Evolutionary conservation across 73 alveolate genomes (phyloP), one percentile per base, ranked within the genome.

Genomic region (Urostyla sp.): DNA sequence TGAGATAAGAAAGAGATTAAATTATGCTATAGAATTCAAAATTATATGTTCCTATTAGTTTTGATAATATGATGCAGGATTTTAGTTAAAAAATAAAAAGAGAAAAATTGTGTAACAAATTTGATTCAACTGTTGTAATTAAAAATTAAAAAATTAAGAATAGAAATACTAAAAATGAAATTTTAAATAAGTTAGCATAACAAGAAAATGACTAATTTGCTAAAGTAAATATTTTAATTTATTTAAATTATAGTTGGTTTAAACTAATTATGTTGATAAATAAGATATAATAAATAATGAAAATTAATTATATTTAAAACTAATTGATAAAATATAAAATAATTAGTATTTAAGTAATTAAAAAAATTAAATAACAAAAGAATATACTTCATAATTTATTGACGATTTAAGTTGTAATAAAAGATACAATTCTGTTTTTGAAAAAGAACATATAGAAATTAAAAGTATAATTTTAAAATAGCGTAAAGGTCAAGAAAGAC

Each of bases 21-120:
- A 26, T 66, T 5, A 66, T 40, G 48, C 4, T 6, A 28, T 21
- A 11, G n/a, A 31, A 50, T 44, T 20, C 20, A 2, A 66, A 27
- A 44, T 18, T 66, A 7, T 66, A 13, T 45, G 52, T 66, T 7
- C 80, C 80, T 43, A 18, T 8, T 28, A 66, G 80, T 28, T 66
- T 66, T 66, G 80, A 66, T 40, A 20, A 49, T 6, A 66, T 66
- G 80, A 66, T 66, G 80, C 37, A 8, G 23, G 27, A 3, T 13
- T 66, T 66, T 45, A 63, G 80, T 24, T 26, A 66, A 44, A 66
- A 66, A 28, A 23, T 69, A 23, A 69, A 69, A 16, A 69, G 83
- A 49, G 54, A 69, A 49, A 69, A 45, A 8, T 23, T 20, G 21
- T 7, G 31, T 16, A 44, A 13, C 18, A 49, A 16, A 1, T 13